phyloP scores from a whole-genome alignment of 352 stramenopile species.

The Globisporangium recalcitrans region DNA sequence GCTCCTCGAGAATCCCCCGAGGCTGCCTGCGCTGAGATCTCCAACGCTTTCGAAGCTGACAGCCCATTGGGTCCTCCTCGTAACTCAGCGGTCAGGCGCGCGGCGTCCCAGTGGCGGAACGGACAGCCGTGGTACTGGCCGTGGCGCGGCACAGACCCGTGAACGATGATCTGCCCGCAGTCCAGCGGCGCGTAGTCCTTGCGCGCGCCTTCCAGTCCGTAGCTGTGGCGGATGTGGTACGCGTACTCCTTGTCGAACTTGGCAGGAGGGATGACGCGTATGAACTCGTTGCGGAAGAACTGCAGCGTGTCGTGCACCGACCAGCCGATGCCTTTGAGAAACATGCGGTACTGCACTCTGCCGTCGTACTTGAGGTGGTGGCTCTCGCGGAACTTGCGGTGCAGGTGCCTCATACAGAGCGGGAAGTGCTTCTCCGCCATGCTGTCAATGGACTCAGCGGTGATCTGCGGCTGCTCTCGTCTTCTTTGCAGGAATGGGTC shows the following conservation, averaged over 20 bases:
- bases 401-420: constrained; percentile 75
- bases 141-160: constrained; percentile 32
- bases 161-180: constrained; percentile 52
- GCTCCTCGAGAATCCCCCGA: constrained; percentile 35
- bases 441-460: constrained; percentile 67
- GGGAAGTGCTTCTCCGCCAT: constrained; percentile 57
- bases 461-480: constrained; percentile 30
- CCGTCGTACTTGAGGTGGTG: constrained; percentile 87
- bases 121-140: constrained; percentile 70
- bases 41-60: constrained; percentile 14
- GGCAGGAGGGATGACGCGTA: constrained; percentile 40
- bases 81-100: constrained; percentile 43
- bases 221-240: constrained; percentile 86
- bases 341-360: constrained; percentile 77
- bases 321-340: constrained; percentile 80
- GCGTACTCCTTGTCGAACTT: constrained; percentile 83
- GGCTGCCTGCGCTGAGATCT: constrained; percentile 30
- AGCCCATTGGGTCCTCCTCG: constrained; percentile 41
- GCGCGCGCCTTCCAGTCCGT: constrained; percentile 71
- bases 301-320: constrained; percentile 69
- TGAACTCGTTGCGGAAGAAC: constrained; percentile 78
- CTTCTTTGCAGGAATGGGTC: neutral
- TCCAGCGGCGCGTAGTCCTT: constrained; percentile 62
- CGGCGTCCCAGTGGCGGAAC: constrained; percentile 67
- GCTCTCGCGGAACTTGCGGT: constrained; percentile 62